Conservation (phyloP, 805 yeast species). For the Kuraishia piskuri region DNA sequence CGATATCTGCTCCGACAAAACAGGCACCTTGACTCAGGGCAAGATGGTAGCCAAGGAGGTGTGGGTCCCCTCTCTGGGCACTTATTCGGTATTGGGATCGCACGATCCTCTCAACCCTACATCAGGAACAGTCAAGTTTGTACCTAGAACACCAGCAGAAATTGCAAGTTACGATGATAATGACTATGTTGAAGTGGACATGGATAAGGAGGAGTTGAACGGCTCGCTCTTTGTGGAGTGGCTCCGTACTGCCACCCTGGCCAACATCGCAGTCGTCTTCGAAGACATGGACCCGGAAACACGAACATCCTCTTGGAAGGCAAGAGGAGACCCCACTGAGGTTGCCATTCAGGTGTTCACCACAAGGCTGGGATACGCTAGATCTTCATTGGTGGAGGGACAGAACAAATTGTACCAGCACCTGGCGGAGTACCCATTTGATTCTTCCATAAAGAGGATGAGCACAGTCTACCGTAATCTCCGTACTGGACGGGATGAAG, state of each 20-base stretch:
- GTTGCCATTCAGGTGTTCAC: slow-evolving; percentile 79
- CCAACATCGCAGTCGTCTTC: slow-evolving; percentile 67
- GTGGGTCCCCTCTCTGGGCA: slow-evolving; percentile 61
- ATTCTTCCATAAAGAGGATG: slow-evolving; percentile 69
- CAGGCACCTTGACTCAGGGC: slow-evolving; percentile 78
- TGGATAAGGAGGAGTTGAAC: slow-evolving; percentile 9
- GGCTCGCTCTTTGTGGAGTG: slow-evolving; percentile 30
- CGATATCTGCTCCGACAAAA: slow-evolving; percentile 76
- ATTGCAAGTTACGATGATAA: slow-evolving; percentile 26
- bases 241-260: slow-evolving; percentile 63
- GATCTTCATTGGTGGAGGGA: slow-evolving; percentile 34
- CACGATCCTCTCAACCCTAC: slow-evolving; percentile 60
- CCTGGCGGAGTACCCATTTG: slow-evolving; percentile 64
- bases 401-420: slow-evolving; percentile 27
- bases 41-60: slow-evolving; percentile 66
- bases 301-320: slow-evolving; percentile 46
- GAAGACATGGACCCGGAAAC: slow-evolving; percentile 33
- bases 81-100: slow-evolving; percentile 43
- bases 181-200: background rate
- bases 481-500: slow-evolving; percentile 16
- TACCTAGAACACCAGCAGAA: slow-evolving; percentile 26
- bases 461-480: slow-evolving; percentile 41
- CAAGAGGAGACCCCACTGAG: slow-evolving; percentile 87
- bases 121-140: slow-evolving; percentile 35
- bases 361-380: slow-evolving; percentile 43